Base-by-base conservation (phyloP, 176 grass and related monocot genomes). In the Aegilops speltoides region DNA sequence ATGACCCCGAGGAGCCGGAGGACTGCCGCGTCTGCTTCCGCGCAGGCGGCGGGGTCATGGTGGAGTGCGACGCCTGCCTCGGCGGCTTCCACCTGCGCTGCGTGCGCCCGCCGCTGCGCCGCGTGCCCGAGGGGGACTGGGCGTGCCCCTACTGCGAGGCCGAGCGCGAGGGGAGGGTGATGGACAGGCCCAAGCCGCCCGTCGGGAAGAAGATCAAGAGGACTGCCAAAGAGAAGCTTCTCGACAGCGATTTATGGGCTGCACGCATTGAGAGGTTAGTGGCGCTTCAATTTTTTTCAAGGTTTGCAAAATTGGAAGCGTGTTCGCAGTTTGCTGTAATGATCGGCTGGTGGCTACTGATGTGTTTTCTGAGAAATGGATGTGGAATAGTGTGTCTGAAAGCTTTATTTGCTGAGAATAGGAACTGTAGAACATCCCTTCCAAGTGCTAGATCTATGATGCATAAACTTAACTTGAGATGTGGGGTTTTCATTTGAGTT, bases 41-140 rank as follows among this genome's bases (percentile, higher is more conserved):
- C 52, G 13, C 86, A 57, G 80, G 88, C 15, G 57, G 87, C 40
- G 84, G 81, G 26, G 84, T 96, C 45, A 94, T 98, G 93, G 90
- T 98, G 64, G 96, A 98, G 71, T 98, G 96, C 64, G 96, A 98
- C 22, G 90, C 88, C 10, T 98, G 96, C 84, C 92, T 98, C 3
- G 96, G 96, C 0, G 96, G 96, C 12, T 98, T 94, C 50, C 96
- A 98, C 80, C 92, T 98, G 36, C 77, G 78, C 23, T 98, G 96
- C 83, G 75, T 94, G 64, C 88, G 89, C 69, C 92, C 96, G 32
- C 96, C 92, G 16, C 71, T 98, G 4, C 95, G 89, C 71, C 91
- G 90, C 32, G 78, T 98, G 45, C 96, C 96, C 0, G 96, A 98
- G 84, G 96, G 88, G 68, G 90, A 96, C 62, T 98, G 96, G 96